A percentile compares a stretch with the other conserved stretches of the same genome.
Evolutionary conservation across 202 grass and related monocot species (phyloP).

Genomic region (Panicum virgatum): DNA sequence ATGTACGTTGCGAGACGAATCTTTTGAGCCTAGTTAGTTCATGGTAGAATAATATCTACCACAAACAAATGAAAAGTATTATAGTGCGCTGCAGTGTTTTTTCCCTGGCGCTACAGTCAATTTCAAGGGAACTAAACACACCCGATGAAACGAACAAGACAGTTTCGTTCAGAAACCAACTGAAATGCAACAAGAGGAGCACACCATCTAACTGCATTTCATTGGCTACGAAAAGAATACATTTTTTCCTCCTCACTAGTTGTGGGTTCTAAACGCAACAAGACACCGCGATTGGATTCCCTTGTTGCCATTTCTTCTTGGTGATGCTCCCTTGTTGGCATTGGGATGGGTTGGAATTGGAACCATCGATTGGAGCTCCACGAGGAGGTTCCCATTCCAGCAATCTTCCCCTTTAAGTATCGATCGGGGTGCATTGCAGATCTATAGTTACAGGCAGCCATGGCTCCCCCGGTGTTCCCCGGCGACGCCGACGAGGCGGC

Average conservation of each 20-base stretch:
- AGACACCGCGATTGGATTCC: background rate
- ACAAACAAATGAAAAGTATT: too few species aligned
- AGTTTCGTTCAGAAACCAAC: background rate
- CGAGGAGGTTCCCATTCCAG: background rate
- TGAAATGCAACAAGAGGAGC: background rate
- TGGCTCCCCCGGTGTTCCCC: background rate
- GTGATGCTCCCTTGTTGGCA: background rate
- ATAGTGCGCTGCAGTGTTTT: too few species aligned
- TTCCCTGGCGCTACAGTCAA: too few species aligned
- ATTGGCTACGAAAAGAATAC: background rate
- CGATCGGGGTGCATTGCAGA: background rate
- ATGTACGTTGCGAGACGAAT: too few species aligned
- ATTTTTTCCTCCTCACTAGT: too few species aligned
- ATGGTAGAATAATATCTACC: too few species aligned
- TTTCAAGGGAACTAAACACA: too few species aligned
- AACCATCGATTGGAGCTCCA: background rate
- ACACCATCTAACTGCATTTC: too few species aligned
- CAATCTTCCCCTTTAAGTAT: too few species aligned
- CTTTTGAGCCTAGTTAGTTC: too few species aligned
- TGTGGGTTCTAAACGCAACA: background rate
- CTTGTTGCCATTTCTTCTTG: background rate
- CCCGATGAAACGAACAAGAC: background rate
- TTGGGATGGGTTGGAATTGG: background rate
- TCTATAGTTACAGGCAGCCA: background rate
- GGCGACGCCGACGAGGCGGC: background rate